Base-by-base conservation (phyloP, 192 early-diverging fungal species). In the Entomortierella beljakovae region DNA sequence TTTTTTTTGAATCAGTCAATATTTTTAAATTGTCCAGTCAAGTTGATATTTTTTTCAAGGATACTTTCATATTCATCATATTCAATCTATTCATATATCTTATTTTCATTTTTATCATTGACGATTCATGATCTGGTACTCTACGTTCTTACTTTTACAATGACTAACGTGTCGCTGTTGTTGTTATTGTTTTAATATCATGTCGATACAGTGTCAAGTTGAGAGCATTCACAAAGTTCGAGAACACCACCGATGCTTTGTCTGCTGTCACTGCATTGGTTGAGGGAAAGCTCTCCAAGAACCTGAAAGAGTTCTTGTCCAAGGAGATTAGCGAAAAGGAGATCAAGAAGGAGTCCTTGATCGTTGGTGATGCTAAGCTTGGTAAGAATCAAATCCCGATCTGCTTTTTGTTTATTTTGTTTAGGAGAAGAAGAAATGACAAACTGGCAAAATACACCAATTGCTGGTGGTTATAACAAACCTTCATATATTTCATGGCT, bases 211-310 rank as follows among this genome's bases (percentile, higher is more conserved):
- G 91, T 59, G 89, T 97, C 56, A 98, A 98, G 88, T 89, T 99
- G 64, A 89, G 96, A 81, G 94, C 95, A 60, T 98, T 99, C 84
- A 89, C 91, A 61, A 98, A 98, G 87, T 99, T 99, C 83, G 97
- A 97, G 75, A 98, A 97, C 89, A 99, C 97, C 29, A 96, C 93
- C 64, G 97, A 98, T 80, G 98, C 98, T 29, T 89, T 99, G 82
- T 90, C 93, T 37, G 96, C 98, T 29, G 94, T 96, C 59, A 98
- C 95, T n/a, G 96, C 92, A 54, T 81, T 99, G 62, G 92, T 97
- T 34, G 98, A 99, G 86, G 97, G 97, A 50, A 96, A 98, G 88
- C 86, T 99, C 62, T 90, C 95, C 50, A 95, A 95, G 86, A 94
- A 94, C 85, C 89, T 99, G 81, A 97, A 96, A 84, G 89, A 89